Evolutionary conservation across 805 yeast species (phyloP).

Genomic region (Myxozyma vanderwaltii): DNA sequence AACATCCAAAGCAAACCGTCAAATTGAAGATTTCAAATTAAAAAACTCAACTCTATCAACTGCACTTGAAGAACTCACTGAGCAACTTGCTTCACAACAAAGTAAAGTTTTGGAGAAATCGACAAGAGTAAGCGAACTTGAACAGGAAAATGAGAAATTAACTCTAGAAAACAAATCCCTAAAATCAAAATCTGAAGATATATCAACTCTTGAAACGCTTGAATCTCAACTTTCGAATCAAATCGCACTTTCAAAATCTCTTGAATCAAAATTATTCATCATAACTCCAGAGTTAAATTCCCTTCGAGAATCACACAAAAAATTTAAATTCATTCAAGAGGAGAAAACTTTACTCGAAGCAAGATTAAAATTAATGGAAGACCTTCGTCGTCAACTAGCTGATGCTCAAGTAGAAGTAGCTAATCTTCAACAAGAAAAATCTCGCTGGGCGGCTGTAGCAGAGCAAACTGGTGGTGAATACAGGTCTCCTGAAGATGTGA

Average conservation of each 20-base stretch:
- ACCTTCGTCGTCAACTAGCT: slow-evolving; percentile 50
- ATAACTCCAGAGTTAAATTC: slow-evolving; percentile 56
- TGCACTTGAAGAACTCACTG: slow-evolving; percentile 40
- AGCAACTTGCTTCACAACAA: slow-evolving; percentile 38
- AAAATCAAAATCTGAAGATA: slow-evolving; percentile 12
- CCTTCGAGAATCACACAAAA: slow-evolving; percentile 51
- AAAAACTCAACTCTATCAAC: slow-evolving; percentile 35
- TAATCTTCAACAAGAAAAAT: slow-evolving; percentile 50
- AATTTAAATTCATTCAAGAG: slow-evolving; percentile 56
- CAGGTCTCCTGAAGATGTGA: slow-evolving; percentile 47
- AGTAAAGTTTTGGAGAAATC: slow-evolving; percentile 30
- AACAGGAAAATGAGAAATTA: slow-evolving; percentile 40
- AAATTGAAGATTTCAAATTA: slow-evolving; percentile 29
- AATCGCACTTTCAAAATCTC: slow-evolving; percentile 48
- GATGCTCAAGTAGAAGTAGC: slow-evolving; percentile 55
- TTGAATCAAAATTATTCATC: slow-evolving; percentile 56
- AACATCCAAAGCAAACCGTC: slow-evolving; percentile 26
- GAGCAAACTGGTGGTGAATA: slow-evolving; percentile 46
- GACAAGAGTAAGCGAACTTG: slow-evolving; percentile 39
- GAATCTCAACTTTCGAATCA: slow-evolving; percentile 42
- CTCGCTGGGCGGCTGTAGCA: slow-evolving; percentile 51
- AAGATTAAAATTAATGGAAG: slow-evolving; percentile 47
- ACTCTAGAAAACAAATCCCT: slow-evolving; percentile 31
- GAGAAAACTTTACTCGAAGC: slow-evolving; percentile 52
- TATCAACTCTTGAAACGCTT: slow-evolving; percentile 17